These are phyloP conservation scores for Wolfiporia cocos DNA, from an alignment of 1,284 basidiomycete genomes.

Conservation along the genomic window DNA sequence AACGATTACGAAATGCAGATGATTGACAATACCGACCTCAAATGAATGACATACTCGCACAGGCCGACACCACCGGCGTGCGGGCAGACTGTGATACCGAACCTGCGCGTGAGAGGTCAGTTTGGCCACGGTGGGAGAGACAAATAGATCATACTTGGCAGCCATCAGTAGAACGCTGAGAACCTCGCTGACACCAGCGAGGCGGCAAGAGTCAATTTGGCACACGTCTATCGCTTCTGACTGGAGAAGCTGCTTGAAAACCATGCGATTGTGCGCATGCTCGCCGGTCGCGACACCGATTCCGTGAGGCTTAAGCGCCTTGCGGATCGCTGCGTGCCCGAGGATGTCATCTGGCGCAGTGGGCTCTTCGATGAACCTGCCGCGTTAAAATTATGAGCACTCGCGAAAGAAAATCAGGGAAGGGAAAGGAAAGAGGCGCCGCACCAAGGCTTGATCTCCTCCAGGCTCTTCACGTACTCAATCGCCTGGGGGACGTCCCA, in stretches of 20 bases:
- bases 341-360: conserved; percentile 91
- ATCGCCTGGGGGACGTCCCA: conserved; percentile 94
- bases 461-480: conserved; percentile 82
- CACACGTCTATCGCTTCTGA: conserved; percentile 93
- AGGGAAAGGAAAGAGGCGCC: conserved; percentile 12
- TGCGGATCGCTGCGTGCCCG: conserved; percentile 79
- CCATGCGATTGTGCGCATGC: conserved; percentile 93
- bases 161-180: conserved; percentile 92
- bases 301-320: conserved; percentile 72
- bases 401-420: too few relatives aligned
- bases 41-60: conserved; percentile 89
- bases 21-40: conserved; percentile 41
- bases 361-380: conserved; percentile 92
- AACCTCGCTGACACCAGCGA: conserved; percentile 92
- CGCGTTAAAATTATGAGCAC: too few relatives aligned
- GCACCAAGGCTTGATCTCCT: conserved; percentile 86
- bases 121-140: conserved; percentile 3
- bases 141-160: conserved; percentile 56
- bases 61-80: conserved; percentile 95
- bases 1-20: not conserved
- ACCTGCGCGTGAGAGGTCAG: conserved; percentile 35
- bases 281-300: conserved; percentile 96
- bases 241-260: conserved; percentile 96
- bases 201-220: conserved; percentile 92
- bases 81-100: conserved; percentile 85